Evolutionary conservation across 768 basidiomycete species (phyloP), one percentile per base, ranked within the genome.

Genomic region (Hortiboletus campestris): DNA sequence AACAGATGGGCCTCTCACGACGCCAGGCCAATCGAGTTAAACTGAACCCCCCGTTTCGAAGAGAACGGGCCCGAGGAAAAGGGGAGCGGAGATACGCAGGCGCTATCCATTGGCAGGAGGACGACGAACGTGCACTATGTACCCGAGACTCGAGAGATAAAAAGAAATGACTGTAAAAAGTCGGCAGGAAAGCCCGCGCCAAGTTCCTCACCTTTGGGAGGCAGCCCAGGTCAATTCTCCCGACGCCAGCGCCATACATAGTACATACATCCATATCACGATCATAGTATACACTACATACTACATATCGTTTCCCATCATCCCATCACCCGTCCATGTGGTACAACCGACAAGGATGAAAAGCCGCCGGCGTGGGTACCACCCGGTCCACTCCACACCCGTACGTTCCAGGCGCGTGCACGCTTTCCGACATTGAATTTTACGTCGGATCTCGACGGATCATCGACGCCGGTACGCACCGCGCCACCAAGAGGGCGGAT

Each of bases 81-180:
- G 20, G 11, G 22, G 11, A 17, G 6, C 9, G 1, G 16, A 22
- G 5, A 20, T 34, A 16, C 2, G 6, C 8, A 20, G 10, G 31
- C 28, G 17, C n/a, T 13, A 19, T 19, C 29, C 54, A 55, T 55
- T 39, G 38, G 38, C 34, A 39, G 22, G 11, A 17, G 2, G 38
- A 19, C 40, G 47, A 55, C 54, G 48, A 49, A 55, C 54, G 54
- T 55, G 53, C 41, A 36, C 39, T 3, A 17, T 14, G 13, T 3
- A 14, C 11, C 14, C 35, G 35, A 36, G 14, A 8, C 14, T 12
- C 1, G 35, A 17, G 16, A 17, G 14, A 8, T 6, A 16, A 16
- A 36, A 36, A n/a, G n/a, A 10, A 32, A 10, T 12, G 25, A 6
- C 6, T 25, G 25, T 25, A 25, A 36, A 36, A 16, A 36, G 14